phyloP scores from a whole-genome alignment of 2,329 filamentous ascomycete species.

The Colletotrichum sp. region DNA sequence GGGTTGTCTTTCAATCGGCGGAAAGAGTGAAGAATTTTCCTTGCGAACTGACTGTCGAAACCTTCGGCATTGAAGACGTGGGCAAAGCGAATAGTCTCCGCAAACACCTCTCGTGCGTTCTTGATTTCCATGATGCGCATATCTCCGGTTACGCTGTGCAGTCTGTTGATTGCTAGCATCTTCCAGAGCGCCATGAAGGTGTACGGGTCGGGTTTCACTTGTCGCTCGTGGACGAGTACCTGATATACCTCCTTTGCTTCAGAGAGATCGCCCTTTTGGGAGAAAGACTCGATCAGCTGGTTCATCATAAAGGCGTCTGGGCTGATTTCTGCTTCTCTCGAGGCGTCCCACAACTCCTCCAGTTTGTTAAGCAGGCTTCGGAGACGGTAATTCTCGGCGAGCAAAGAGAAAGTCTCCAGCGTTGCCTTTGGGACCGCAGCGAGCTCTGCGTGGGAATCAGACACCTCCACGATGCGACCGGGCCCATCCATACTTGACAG shows the following conservation, averaged over 20 bases:
- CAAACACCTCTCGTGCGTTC: conserved; percentile 48
- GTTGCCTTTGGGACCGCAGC: conserved; percentile 62
- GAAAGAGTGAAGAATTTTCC: conserved; percentile 56
- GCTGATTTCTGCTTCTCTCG: conserved; percentile 66
- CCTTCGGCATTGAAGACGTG: conserved; percentile 47
- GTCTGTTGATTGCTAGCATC: conserved; percentile 56
- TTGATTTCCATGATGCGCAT: conserved; percentile 33
- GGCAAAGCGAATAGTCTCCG: conserved; percentile 53
- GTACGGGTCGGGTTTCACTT: conserved; percentile 66
- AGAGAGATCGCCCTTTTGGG: conserved; percentile 61
- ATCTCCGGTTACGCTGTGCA: conserved; percentile 37
- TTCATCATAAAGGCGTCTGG: conserved; percentile 81
- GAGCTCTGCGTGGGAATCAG: not conserved
- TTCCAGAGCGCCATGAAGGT: conserved; percentile 75
- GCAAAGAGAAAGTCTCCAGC: conserved; percentile 78
- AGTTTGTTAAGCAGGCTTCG: conserved; percentile 64
- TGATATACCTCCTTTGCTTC: conserved; percentile 63
- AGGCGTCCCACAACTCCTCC: conserved; percentile 65
- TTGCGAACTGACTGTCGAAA: conserved; percentile 52
- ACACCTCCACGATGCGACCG: conserved; percentile 28
- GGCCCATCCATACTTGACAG: conserved; percentile 27
- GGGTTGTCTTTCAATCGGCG: conserved; percentile 48
- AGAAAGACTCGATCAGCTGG: conserved; percentile 72
- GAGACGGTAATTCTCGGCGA: conserved; percentile 74
- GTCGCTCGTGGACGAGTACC: conserved; percentile 53